Percentiles rank a stretch among this genome's conserved stretches.
Evolutionary conservation across 805 yeast genomes (phyloP).

Genomic region (Wickerhamiella hasegawae): DNA sequence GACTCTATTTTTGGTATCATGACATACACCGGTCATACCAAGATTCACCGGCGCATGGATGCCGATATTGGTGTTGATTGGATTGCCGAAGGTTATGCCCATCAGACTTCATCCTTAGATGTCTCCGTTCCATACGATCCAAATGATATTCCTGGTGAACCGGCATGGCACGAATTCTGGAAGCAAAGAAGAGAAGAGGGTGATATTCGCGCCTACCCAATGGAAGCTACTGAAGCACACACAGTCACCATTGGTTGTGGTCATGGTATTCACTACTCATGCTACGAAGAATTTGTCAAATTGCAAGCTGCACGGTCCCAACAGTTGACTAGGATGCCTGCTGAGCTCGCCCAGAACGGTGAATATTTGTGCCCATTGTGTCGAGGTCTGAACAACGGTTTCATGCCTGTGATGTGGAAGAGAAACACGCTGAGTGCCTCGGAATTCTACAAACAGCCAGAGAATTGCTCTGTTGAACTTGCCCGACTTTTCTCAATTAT

Average conservation of each 20-base stretch:
- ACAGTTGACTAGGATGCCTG: conserved; percentile 56
- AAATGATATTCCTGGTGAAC: conserved; percentile 13
- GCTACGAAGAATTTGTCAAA: conserved; percentile 45
- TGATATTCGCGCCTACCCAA: conserved; percentile 60
- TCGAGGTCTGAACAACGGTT: conserved; percentile 68
- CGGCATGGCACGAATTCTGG: conserved; percentile 28
- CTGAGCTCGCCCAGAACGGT: conserved; percentile 51
- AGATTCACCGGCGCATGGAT: conserved; percentile 1
- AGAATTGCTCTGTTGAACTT: neutral
- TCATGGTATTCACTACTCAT: conserved; percentile 79
- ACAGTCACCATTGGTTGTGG: conserved; percentile 53
- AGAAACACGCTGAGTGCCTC: conserved; percentile 22
- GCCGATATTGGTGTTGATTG: neutral
- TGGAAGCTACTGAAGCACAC: conserved; percentile 7
- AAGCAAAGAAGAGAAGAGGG: conserved; percentile 24
- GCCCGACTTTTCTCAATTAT: neutral
- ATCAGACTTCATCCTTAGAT: conserved; percentile 7
- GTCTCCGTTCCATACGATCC: conserved; percentile 6
- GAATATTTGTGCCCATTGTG: conserved; percentile 86
- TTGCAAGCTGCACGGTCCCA: conserved; percentile 7
- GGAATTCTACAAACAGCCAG: neutral
- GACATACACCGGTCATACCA: conserved; percentile 30
- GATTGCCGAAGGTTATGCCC: conserved; percentile 3
- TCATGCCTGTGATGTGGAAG: conserved; percentile 59
- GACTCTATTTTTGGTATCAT: conserved; percentile 65